These are phyloP conservation scores for Cladosporium sp. DNA, from an alignment of 2,329 filamentous ascomycete species.

Conservation along the genomic window DNA sequence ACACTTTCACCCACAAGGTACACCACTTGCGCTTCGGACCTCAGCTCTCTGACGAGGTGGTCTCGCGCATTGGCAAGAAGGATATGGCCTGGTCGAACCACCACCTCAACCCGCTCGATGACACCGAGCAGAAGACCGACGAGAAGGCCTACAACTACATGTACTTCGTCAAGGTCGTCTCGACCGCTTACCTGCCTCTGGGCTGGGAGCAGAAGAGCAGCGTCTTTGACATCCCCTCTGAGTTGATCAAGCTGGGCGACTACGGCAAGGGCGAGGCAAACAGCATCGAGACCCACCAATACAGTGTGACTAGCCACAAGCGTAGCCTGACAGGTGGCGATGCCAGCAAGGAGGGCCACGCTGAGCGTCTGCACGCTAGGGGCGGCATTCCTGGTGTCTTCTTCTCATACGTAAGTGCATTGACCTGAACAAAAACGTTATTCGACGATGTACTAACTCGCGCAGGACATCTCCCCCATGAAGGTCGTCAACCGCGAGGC, in stretches of 20 bases:
- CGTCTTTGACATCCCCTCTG: constrained; percentile 32
- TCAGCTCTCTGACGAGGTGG: constrained; percentile 71
- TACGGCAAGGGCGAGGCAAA: constrained; percentile 66
- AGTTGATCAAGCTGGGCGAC: constrained; percentile 61
- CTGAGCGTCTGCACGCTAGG: constrained; percentile 81
- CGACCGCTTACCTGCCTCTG: constrained; percentile 87
- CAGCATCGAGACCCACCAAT: constrained; percentile 95
- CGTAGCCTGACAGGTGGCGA: constrained; percentile 78
- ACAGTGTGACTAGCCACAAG: constrained; percentile 96
- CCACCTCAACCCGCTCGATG: constrained; percentile 87
- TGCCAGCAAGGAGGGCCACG: constrained; percentile 81
- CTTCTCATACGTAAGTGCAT: constrained; percentile 81
- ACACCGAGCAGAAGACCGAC: constrained; percentile 67
- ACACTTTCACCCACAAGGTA: constrained; percentile 85
- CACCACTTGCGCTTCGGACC: constrained; percentile 91
- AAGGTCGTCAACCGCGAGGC: constrained; percentile 98
- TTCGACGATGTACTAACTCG: not conserved
- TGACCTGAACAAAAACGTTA: not conserved
- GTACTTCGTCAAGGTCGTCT: constrained; percentile 99
- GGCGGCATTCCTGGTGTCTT: constrained; percentile 97
- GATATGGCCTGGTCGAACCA: constrained; percentile 74
- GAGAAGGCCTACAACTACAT: constrained; percentile 93
- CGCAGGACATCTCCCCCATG: constrained; percentile 89
- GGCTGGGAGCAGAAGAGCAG: constrained; percentile 68
- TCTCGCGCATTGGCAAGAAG: constrained; percentile 58